These are phyloP conservation scores for Backusella circina DNA, from an alignment of 192 early-diverging fungal species.

Conservation along the genomic window DNA sequence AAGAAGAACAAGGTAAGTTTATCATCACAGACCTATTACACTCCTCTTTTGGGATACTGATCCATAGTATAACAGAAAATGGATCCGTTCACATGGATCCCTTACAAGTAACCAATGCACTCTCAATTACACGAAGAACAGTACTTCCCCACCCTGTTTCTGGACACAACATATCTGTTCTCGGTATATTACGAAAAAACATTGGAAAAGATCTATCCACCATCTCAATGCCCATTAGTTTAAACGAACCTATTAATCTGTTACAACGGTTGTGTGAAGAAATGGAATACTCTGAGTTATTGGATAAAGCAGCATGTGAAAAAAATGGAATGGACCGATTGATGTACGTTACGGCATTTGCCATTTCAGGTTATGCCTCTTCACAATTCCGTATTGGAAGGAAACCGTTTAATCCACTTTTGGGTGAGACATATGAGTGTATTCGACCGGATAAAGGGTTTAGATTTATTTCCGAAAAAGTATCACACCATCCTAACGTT, in stretches of 20 bases:
- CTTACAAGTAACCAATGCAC: neutral
- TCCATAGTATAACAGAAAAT: neutral
- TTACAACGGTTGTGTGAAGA: slow-evolving; percentile 91
- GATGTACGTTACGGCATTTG: slow-evolving; percentile 80
- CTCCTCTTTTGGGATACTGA: neutral
- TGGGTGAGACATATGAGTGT: slow-evolving; percentile 95
- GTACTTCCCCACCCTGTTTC: slow-evolving; percentile 71
- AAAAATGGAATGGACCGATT: slow-evolving; percentile 67
- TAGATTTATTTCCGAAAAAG: slow-evolving; percentile 91
- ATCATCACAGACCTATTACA: too few species aligned
- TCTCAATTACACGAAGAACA: slow-evolving; percentile 49
- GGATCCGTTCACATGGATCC: neutral
- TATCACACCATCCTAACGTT: slow-evolving; percentile 88
- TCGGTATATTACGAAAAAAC: slow-evolving; percentile 85
- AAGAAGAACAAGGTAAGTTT: neutral
- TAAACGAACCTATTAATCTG: slow-evolving; percentile 93
- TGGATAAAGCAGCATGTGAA: slow-evolving; percentile 68
- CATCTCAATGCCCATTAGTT: slow-evolving; percentile 92
- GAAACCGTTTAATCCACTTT: slow-evolving; percentile 92
- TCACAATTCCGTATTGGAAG: slow-evolving; percentile 76
- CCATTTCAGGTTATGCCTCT: slow-evolving; percentile 78
- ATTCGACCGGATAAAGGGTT: slow-evolving; percentile 81
- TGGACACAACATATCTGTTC: slow-evolving; percentile 71
- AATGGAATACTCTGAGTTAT: slow-evolving; percentile 78
- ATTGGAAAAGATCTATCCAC: slow-evolving; percentile 92